Evolutionary conservation across 139 green algal genomes (phyloP).

Genomic region (Edaphochlamys debaryana): DNA sequence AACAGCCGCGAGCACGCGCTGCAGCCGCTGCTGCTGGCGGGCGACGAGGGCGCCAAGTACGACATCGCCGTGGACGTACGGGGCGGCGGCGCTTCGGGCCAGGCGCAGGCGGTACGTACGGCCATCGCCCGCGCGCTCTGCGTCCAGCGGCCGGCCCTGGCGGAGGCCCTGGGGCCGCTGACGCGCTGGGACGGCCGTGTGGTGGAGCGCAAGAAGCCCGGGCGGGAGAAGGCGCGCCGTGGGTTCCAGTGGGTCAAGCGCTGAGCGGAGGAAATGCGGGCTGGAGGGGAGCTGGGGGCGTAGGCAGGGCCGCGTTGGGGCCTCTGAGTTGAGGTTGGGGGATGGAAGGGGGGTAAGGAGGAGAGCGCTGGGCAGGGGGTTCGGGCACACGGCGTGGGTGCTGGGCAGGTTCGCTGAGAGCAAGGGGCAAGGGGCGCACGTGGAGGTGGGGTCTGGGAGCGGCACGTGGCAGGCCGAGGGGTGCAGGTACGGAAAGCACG

Average conservation of each 20-base stretch:
- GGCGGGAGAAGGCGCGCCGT: constrained; percentile 82
- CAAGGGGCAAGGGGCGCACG: no score
- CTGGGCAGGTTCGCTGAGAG: no score
- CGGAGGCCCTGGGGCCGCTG: constrained; percentile 72
- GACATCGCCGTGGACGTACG: constrained; percentile 73
- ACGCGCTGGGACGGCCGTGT: constrained; percentile 77
- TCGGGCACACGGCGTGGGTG: no score
- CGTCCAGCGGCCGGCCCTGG: constrained; percentile 67
- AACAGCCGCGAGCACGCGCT: constrained; percentile 71
- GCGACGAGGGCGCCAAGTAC: constrained; percentile 71
- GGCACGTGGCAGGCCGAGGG: no score
- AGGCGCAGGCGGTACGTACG: constrained; percentile 85
- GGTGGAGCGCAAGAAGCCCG: constrained; percentile 98
- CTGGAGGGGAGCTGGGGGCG: not conserved
- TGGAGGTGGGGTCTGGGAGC: no score
- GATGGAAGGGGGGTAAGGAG: no score
- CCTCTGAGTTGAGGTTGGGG: no score
- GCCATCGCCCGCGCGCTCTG: constrained; percentile 86
- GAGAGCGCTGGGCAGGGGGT: no score
- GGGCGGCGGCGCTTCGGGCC: constrained; percentile 64
- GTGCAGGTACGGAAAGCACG: no score
- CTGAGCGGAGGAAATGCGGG: constrained; percentile 48
- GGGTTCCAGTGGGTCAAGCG: constrained; percentile 93
- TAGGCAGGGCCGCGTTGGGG: not conserved
- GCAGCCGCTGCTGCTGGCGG: constrained; percentile 81